Percentiles rank a stretch among this genome's conserved stretches.
Evolutionary conservation across 2,329 filamentous ascomycete genomes (phyloP).

Genomic region (Dactylella cylindrospora): DNA sequence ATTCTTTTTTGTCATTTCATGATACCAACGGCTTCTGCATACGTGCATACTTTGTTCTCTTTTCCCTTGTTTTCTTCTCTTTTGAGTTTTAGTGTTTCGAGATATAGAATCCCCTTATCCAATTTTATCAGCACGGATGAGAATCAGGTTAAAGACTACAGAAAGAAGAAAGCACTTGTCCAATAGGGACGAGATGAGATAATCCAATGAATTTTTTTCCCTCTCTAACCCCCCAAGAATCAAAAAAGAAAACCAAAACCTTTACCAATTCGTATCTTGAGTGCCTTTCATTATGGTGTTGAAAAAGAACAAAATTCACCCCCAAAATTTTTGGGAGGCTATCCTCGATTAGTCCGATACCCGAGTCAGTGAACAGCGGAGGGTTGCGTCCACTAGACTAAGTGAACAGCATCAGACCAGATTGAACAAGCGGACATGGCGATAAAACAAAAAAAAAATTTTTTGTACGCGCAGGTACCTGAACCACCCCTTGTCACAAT

Average conservation of each 20-base stretch:
- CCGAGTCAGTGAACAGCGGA: too few species aligned
- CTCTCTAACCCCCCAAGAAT: conserved; percentile 2
- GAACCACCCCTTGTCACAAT: too few species aligned
- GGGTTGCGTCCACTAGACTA: too few species aligned
- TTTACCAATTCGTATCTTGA: too few species aligned
- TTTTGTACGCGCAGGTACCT: too few species aligned
- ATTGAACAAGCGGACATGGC: too few species aligned
- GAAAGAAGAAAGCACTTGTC: conserved; percentile 16
- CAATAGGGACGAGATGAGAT: conserved; percentile 23
- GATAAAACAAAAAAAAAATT: too few species aligned
- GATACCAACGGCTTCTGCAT: conserved; percentile 44
- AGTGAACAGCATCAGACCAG: too few species aligned
- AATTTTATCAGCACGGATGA: conserved; percentile 24
- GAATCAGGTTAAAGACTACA: neutral
- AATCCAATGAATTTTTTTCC: conserved; percentile 24
- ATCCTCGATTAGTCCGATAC: too few species aligned
- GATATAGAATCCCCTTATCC: conserved; percentile 40
- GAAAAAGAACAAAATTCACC: too few species aligned
- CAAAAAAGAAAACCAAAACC: conserved; percentile 12
- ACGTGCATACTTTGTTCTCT: conserved; percentile 22
- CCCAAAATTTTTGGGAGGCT: too few species aligned
- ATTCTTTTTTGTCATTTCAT: conserved; percentile 26
- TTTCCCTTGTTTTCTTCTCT: conserved; percentile 9
- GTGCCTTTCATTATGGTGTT: too few species aligned
- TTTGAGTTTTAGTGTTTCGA: conserved; percentile 17